A percentile compares a stretch with the other conserved stretches of the same genome.
Evolutionary conservation across 2,329 filamentous ascomycete genomes (phyloP).

Genomic region (Fusarium sp.): DNA sequence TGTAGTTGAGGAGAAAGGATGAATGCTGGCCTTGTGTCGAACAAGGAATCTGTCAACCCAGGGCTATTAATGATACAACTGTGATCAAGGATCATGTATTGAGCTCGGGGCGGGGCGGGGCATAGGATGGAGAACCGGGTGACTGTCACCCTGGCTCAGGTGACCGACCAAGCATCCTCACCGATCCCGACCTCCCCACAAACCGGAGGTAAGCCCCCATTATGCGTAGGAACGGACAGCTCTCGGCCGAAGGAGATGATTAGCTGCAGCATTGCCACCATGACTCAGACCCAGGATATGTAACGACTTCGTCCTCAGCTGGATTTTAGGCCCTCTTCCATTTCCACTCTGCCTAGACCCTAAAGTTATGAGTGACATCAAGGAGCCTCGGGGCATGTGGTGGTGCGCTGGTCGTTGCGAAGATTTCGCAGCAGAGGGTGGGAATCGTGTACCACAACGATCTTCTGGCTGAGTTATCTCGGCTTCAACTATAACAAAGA

Average conservation of each 20-base stretch:
- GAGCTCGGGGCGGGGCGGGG: background rate
- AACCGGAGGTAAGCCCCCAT: background rate
- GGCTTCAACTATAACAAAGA: no score
- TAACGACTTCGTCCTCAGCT: no score
- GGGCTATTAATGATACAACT: background rate
- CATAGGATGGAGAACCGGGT: background rate
- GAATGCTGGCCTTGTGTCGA: background rate
- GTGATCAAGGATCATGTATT: background rate
- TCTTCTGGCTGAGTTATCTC: no score
- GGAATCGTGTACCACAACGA: conserved; percentile 10
- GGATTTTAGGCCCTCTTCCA: background rate
- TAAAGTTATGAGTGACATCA: no score
- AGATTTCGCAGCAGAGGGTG: conserved; percentile 7
- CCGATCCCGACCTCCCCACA: background rate
- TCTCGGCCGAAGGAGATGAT: background rate
- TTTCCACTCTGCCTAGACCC: no score
- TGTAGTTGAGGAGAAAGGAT: background rate
- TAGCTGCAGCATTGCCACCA: background rate
- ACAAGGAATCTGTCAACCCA: background rate
- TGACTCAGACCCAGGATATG: no score
- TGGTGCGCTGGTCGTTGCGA: conserved; percentile 15
- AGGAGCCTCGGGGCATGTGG: conserved; percentile 16
- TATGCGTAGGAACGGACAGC: background rate
- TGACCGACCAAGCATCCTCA: background rate
- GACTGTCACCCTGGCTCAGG: conserved; percentile 1